Evolutionary conservation across 73 alveolate species (phyloP).

Genomic region (Paramecium octaurelia): DNA sequence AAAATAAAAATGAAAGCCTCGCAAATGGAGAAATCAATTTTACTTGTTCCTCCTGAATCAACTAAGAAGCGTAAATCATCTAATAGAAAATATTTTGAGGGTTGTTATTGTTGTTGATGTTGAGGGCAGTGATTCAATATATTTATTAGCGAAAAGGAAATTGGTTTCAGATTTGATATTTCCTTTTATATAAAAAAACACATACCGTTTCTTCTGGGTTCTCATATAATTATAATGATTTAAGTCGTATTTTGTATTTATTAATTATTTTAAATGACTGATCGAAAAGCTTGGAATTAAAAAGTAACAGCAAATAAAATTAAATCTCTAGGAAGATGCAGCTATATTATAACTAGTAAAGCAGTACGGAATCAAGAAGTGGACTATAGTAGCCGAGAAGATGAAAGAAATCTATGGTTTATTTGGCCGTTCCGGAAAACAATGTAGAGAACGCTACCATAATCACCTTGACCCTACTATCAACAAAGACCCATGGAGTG

Average conservation of each 20-base stretch:
- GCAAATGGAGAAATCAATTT: neutral
- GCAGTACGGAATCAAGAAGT: constrained; percentile 77
- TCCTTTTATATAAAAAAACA: neutral
- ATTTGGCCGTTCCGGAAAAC: constrained; percentile 88
- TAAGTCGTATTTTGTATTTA: neutral
- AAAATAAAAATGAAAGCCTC: neutral
- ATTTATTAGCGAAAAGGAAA: neutral
- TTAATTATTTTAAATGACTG: constrained; percentile 7
- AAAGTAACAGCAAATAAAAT: neutral
- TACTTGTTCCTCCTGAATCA: neutral
- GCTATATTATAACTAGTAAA: constrained; percentile 78
- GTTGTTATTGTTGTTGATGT: neutral
- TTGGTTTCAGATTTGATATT: neutral
- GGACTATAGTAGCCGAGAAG: constrained; percentile 82
- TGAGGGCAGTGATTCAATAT: neutral
- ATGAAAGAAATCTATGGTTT: constrained; percentile 68
- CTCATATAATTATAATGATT: neutral
- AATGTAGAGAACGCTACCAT: constrained; percentile 98
- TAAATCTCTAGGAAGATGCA: constrained; percentile 71
- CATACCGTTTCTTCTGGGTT: neutral
- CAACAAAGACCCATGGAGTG: constrained; percentile 89
- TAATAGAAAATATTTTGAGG: neutral
- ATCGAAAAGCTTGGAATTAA: constrained; percentile 52
- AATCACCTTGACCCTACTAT: constrained; percentile 95
- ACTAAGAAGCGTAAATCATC: neutral